These are phyloP conservation scores for Komagataea norvegica DNA, from an alignment of 1,139 yeast genomes.

Conservation along the genomic window DNA sequence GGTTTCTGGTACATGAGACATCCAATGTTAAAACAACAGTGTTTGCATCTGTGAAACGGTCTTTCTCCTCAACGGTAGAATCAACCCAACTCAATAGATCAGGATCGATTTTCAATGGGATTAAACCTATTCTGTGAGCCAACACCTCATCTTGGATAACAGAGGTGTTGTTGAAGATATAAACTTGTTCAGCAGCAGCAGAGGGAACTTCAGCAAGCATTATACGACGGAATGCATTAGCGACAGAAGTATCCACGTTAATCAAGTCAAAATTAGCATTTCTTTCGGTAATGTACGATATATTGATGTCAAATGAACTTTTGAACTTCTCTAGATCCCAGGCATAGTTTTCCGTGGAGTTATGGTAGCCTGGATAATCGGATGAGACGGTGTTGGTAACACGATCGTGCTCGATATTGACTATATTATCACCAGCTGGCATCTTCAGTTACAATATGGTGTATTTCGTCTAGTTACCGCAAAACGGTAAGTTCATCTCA, in stretches of 20 bases:
- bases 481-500: no score
- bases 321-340: constrained; percentile 88
- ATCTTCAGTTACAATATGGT: not conserved
- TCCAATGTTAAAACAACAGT: constrained; percentile 81
- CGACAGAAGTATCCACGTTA: constrained; percentile 84
- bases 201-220: constrained; percentile 97
- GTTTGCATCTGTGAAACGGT: constrained; percentile 77
- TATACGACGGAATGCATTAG: constrained; percentile 95
- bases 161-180: constrained; percentile 88
- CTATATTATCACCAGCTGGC: constrained; percentile 46
- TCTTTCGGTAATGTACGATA: constrained; percentile 60
- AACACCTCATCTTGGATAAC: constrained; percentile 96
- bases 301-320: constrained; percentile 61
- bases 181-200: constrained; percentile 90
- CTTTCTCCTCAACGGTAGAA: constrained; percentile 54
- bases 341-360: constrained; percentile 53
- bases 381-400: constrained; percentile 84
- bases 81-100: constrained; percentile 80
- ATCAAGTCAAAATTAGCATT: constrained; percentile 83
- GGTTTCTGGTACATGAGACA: constrained; percentile 79
- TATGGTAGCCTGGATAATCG: constrained; percentile 82
- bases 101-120: constrained; percentile 91
- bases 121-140: constrained; percentile 89
- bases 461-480: not conserved
- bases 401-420: constrained; percentile 85